These are phyloP conservation scores for Ceratocystis ficicola DNA, from an alignment of 2,329 filamentous ascomycete genomes.

Conservation along the genomic window DNA sequence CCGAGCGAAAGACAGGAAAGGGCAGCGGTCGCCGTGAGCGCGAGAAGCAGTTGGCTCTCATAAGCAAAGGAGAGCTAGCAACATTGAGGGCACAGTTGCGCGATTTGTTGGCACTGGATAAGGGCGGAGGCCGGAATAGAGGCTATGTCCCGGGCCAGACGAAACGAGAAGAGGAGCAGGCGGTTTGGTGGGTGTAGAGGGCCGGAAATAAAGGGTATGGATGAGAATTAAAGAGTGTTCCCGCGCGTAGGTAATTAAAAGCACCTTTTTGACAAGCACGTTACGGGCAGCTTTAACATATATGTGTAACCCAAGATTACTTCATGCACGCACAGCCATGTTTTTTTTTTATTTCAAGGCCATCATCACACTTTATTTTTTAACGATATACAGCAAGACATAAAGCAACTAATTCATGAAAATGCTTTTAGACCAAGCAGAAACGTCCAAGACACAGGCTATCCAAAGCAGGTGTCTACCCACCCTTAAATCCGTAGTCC, in stretches of 20 bases:
- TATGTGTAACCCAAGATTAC: background rate
- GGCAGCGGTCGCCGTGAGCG: slow-evolving; percentile 63
- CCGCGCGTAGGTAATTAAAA: background rate
- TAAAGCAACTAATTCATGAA: background rate
- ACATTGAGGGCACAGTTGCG: slow-evolving; percentile 60
- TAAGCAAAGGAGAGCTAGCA: slow-evolving; percentile 63
- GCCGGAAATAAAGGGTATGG: no score
- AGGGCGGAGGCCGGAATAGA: slow-evolving; percentile 82
- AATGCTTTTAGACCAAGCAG: background rate
- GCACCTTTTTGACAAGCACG: background rate
- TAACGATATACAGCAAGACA: background rate
- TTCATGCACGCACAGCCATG: no score
- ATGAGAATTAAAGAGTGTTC: no score
- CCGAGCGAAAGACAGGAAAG: slow-evolving; percentile 56
- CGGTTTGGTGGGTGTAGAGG: slow-evolving; percentile 18
- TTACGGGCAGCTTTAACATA: background rate
- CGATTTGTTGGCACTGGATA: slow-evolving; percentile 54
- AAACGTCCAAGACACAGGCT: background rate
- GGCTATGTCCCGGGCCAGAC: slow-evolving; percentile 57
- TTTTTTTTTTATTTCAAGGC: background rate
- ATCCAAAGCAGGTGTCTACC: slow-evolving; percentile 14
- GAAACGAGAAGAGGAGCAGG: slow-evolving; percentile 13
- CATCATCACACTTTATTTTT: background rate
- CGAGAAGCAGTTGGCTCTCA: slow-evolving; percentile 53
- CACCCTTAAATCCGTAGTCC: background rate